These are phyloP conservation scores for Solanum sitiens DNA, from an alignment of 257 asterid species.

Conservation along the genomic window DNA sequence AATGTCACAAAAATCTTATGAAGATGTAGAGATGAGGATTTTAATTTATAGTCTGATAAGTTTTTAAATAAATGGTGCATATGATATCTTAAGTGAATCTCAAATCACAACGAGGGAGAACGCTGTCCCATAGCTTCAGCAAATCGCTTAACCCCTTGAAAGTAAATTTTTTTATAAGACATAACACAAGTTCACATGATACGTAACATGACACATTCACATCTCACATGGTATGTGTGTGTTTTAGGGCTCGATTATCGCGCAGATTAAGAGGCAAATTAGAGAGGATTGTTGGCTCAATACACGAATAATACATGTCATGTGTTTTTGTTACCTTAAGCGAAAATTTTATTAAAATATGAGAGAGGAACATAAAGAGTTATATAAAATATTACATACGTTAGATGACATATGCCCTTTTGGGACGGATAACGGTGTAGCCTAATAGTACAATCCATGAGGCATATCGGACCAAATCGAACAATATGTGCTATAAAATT, in stretches of 20 bases:
- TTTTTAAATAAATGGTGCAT: neutral
- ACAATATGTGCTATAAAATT: neutral
- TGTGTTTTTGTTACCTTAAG: neutral
- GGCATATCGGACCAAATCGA: neutral
- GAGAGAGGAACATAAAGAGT: neutral
- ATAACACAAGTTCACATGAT: neutral
- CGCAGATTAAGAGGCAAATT: neutral
- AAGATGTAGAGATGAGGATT: neutral
- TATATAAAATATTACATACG: neutral
- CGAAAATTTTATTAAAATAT: too few relatives aligned
- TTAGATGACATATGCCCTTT: neutral
- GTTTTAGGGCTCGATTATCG: neutral
- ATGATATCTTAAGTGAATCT: neutral
- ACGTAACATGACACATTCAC: neutral
- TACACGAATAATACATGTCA: neutral
- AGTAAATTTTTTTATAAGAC: neutral
- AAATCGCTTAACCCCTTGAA: neutral
- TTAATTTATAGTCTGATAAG: neutral
- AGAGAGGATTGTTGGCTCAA: neutral
- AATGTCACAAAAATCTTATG: neutral
- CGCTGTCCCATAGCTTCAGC: neutral
- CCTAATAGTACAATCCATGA: neutral
- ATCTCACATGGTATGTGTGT: neutral
- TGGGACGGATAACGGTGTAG: neutral
- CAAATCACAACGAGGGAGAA: neutral